A percentile compares a stretch with the other conserved stretches of the same genome.
Evolutionary conservation across 345 rosid genomes (phyloP).

Genomic region (Hirschfeldia incana): DNA sequence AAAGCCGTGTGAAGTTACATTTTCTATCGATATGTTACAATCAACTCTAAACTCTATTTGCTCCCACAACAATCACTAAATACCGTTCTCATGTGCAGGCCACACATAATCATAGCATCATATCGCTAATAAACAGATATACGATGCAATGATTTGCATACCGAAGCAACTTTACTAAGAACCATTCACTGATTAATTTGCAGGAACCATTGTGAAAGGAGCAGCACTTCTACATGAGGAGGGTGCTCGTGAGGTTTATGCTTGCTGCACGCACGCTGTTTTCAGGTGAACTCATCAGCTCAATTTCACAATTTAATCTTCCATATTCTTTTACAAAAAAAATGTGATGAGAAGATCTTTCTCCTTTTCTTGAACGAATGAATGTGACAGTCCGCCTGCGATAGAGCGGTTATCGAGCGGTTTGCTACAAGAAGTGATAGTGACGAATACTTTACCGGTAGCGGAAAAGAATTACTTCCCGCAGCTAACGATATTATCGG

Average conservation of each 20-base stretch:
- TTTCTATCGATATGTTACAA: background rate
- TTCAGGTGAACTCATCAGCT: constrained; percentile 59
- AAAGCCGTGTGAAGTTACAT: background rate
- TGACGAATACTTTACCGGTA: constrained; percentile 74
- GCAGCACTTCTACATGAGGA: constrained; percentile 95
- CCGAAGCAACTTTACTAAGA: background rate
- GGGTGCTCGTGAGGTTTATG: constrained; percentile 97
- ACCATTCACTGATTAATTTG: background rate
- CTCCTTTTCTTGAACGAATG: background rate
- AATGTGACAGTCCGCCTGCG: constrained; percentile 69
- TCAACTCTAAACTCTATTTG: background rate
- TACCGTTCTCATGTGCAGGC: background rate
- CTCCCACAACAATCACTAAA: background rate
- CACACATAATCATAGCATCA: background rate
- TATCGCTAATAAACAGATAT: background rate
- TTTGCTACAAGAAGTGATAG: constrained; percentile 76
- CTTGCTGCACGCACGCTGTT: constrained; percentile 95
- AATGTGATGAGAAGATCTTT: too few species aligned
- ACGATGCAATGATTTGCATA: background rate
- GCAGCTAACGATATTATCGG: constrained; percentile 69
- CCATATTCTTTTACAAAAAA: background rate
- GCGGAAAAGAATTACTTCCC: constrained; percentile 77
- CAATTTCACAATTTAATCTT: background rate
- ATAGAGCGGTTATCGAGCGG: constrained; percentile 79
- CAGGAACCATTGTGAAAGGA: constrained; percentile 93